A percentile compares a stretch with the other conserved stretches of the same genome.
These are phyloP conservation scores for Xylaria sp. DNA, from an alignment of 2,329 filamentous ascomycete genomes.

Conservation along the genomic window DNA sequence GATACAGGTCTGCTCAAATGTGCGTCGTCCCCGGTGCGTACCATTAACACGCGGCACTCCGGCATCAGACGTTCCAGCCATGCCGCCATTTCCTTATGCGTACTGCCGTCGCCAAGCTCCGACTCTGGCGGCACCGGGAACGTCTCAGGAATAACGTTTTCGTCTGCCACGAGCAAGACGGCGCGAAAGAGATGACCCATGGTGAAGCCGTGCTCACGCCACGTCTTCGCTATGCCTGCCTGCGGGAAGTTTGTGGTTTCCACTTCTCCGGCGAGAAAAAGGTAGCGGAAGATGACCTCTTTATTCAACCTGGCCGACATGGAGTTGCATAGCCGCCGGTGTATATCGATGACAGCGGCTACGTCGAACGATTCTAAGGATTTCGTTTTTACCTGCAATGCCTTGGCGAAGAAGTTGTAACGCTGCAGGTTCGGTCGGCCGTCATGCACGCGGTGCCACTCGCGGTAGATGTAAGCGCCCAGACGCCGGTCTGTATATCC, in stretches of 20 bases:
- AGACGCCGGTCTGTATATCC: slow-evolving; percentile 38
- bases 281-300: slow-evolving; percentile 37
- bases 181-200: slow-evolving; percentile 37
- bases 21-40: slow-evolving; percentile 35
- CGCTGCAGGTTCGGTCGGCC: slow-evolving; percentile 37
- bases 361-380: slow-evolving; percentile 35
- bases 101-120: slow-evolving; percentile 27
- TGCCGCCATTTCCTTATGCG: slow-evolving; percentile 33
- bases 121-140: slow-evolving; percentile 31
- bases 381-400: slow-evolving; percentile 35
- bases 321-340: slow-evolving; percentile 36
- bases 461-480: slow-evolving; percentile 37
- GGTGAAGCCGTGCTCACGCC: slow-evolving; percentile 36
- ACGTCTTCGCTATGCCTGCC: slow-evolving; percentile 36
- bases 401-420: slow-evolving; percentile 38
- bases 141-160: slow-evolving; percentile 37
- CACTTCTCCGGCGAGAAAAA: slow-evolving; percentile 30
- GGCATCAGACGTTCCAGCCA: slow-evolving; percentile 37
- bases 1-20: slow-evolving; percentile 37
- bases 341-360: slow-evolving; percentile 36
- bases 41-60: slow-evolving; percentile 37
- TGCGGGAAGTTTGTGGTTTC: slow-evolving; percentile 34
- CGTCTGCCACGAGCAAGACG: slow-evolving; percentile 35
- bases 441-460: slow-evolving; percentile 35
- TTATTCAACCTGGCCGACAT: slow-evolving; percentile 35